A percentile compares a stretch with the other conserved stretches of the same genome.
These are phyloP conservation scores for Amoebophrya sp. DNA, from an alignment of 169 alveolate species.

Conservation along the genomic window DNA sequence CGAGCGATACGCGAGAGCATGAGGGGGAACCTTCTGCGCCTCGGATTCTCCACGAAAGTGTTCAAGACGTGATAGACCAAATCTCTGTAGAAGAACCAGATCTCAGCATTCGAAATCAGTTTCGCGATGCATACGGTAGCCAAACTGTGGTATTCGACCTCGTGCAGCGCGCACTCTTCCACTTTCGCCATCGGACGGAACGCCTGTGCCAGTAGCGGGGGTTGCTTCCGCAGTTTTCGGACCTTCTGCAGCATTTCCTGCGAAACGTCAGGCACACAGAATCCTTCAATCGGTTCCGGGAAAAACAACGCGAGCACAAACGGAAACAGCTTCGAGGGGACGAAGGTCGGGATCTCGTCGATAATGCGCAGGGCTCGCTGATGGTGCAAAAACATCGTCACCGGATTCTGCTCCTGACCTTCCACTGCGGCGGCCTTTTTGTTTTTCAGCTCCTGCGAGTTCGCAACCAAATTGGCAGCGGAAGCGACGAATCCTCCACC, in stretches of 20 bases:
- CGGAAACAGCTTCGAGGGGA: not conserved
- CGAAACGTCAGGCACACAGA: too few relatives aligned
- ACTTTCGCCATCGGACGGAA: not conserved
- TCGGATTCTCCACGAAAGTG: not conserved
- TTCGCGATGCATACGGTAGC: not conserved
- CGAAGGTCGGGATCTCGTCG: not conserved
- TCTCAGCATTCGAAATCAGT: not conserved
- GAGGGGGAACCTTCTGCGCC: not conserved
- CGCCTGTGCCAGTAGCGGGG: not conserved
- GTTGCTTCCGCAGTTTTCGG: not conserved
- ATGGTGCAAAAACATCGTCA: not conserved
- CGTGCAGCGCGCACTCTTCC: not conserved
- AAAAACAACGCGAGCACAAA: not conserved
- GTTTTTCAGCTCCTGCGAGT: too few relatives aligned
- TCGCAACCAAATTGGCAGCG: too few relatives aligned
- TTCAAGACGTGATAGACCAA: not conserved
- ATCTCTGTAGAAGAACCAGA: not conserved
- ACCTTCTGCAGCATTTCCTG: not conserved
- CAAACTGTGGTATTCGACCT: not conserved
- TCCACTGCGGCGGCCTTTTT: too few relatives aligned
- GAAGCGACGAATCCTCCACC: too few relatives aligned
- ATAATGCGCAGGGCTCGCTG: not conserved
- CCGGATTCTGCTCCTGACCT: not conserved
- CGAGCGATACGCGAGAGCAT: not conserved
- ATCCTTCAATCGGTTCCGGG: not conserved